Conservation (phyloP, 2,329 filamentous ascomycete species). For the Fusarium compactum region DNA sequence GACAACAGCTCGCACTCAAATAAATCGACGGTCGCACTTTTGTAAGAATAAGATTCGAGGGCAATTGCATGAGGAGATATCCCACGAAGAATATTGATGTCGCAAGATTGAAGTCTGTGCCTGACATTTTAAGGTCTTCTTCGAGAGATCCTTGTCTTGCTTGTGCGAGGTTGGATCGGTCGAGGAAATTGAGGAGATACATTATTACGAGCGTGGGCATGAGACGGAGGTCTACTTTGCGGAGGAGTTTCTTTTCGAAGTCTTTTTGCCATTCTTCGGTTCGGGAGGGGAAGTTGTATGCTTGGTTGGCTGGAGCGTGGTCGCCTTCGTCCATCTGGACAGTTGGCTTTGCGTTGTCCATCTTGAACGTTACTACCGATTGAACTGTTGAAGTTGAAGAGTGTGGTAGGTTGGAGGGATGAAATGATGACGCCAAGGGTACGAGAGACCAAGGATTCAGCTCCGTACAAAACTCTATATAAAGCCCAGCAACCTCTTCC, state of each 20-base stretch:
- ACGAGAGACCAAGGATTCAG: background rate
- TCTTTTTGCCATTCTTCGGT: constrained; percentile 34
- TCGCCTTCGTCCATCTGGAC: constrained; percentile 36
- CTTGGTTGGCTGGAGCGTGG: background rate
- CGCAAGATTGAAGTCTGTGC: constrained; percentile 69
- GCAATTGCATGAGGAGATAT: constrained; percentile 72
- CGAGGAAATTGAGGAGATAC: constrained; percentile 68
- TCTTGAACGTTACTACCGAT: background rate
- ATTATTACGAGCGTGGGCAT: constrained; percentile 66
- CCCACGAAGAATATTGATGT: constrained; percentile 72
- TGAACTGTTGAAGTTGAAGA: too few relatives aligned
- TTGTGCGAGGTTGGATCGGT: constrained; percentile 66
- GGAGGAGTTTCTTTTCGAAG: constrained; percentile 53
- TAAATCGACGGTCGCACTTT: constrained; percentile 66
- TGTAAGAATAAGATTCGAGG: constrained; percentile 69
- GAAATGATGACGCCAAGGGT: background rate
- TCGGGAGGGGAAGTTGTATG: constrained; percentile 29
- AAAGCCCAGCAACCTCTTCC: background rate
- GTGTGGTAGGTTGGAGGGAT: background rate
- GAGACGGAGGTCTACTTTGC: constrained; percentile 65
- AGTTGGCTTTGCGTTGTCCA: constrained; percentile 28
- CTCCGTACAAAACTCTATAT: background rate
- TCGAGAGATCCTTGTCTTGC: constrained; percentile 67
- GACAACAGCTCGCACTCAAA: constrained; percentile 61
- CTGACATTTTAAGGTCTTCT: constrained; percentile 63